Percentiles rank a stretch among this genome's conserved stretches.
Conservation (phyloP, 345 rosid genomes). For the Limnanthes douglasii region DNA sequence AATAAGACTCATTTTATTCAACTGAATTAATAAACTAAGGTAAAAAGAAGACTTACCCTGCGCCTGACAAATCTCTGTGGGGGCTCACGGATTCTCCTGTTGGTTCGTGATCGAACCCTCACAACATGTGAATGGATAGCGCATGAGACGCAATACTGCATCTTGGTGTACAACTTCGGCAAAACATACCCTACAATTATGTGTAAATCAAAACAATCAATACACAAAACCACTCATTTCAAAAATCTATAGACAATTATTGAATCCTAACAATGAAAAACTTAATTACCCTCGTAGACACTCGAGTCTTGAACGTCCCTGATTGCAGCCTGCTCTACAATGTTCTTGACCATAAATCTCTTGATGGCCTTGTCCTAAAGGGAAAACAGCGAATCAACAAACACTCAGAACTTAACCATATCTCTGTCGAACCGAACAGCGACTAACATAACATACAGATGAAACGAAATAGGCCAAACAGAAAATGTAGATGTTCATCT, state of each 20-base stretch:
- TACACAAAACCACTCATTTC: neutral
- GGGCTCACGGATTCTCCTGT: constrained; percentile 71
- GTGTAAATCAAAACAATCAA: neutral
- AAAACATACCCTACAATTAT: constrained; percentile 39
- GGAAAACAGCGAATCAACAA: neutral
- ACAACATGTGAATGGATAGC: constrained; percentile 93
- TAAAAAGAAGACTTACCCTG: constrained; percentile 23
- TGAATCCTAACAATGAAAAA: neutral
- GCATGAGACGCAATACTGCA: constrained; percentile 84
- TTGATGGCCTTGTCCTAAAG: constrained; percentile 68
- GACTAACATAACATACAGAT: no score
- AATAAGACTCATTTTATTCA: neutral
- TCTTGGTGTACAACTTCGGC: constrained; percentile 69
- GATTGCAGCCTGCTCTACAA: constrained; percentile 81
- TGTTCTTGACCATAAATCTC: constrained; percentile 86
- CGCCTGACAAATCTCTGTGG: constrained; percentile 77
- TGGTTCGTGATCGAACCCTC: constrained; percentile 70
- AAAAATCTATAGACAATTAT: neutral
- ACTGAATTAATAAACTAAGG: neutral
- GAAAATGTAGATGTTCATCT: no score
- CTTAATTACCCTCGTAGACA: constrained; percentile 43
- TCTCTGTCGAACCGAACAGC: no score
- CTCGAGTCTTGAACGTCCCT: constrained; percentile 90
- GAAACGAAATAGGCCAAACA: no score
- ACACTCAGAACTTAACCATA: no score